Base-by-base conservation (phyloP, 805 yeast species). In the Wickerhamomyces ciferrii region DNA sequence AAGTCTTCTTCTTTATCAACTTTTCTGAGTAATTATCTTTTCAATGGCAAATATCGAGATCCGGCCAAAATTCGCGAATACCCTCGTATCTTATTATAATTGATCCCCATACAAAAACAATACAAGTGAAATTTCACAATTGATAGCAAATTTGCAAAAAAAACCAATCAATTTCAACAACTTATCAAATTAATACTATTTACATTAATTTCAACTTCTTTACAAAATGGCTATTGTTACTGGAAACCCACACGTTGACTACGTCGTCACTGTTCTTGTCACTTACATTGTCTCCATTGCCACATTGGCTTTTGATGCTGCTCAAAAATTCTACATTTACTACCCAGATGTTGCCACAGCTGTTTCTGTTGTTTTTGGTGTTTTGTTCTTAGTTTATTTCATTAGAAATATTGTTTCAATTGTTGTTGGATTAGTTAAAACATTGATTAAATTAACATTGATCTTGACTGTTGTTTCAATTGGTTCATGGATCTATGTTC, bases 261-360 rank as follows among this genome's bases (percentile, higher is more conserved):
- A 53, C 31, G 41, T 51, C 23, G 41, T 56, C 42, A 47, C 58
- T 1, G 38, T 52, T 9, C 8, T 47, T 1, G 36, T 46, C 15
- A 39, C 41, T 5, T 40, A 51, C 2, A 1, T 43, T 1, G 10
- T 29, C 15, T 43, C 51, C 4, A 14, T 45, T 1, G 7, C 42
- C 2, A 11, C 23, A 13, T 23, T 42, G 8, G 13, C 43, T 2
- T 47, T 60, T 14, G 56, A 59, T 1, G 11, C 55, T 1, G 25
- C 53, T 0, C 50, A 53, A 9, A 46, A 48, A 11, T 54, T 67
- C 39, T 52, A 68, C 44, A 42, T 55, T 1, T 47, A 54, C 6
- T 61, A 69, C 41, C 73, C 73, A 15, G 59, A 56, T 2, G 37
- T 60, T 1, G 62, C 69, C 17, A 43, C 50, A 5, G 27, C 62